Base-by-base conservation (phyloP, 169 alveolate species). In the Cryptosporidium viatorum region DNA sequence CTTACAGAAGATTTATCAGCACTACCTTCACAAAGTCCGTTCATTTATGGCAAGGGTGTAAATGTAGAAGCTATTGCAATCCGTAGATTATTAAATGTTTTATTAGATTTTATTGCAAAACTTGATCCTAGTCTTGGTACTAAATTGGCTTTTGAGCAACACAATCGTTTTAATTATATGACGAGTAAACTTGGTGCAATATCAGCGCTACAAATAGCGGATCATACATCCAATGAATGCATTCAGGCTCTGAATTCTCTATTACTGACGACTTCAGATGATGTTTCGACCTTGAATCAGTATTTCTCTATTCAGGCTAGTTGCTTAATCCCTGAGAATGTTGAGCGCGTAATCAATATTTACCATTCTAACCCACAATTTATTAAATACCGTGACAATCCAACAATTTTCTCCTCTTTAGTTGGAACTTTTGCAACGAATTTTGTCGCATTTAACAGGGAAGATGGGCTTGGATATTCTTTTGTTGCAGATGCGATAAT, bases 391-490 rank as follows among this genome's bases (percentile, higher is more conserved):
- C 69, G 37, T 26, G 68, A 62, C 9, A 80, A 62, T 26, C 89
- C 89, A 26, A 80, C 80, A 21, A 62, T 59, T 16, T 80, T 80
- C 33, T 62, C 75, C 26, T 62, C 80, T 10, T 26, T 80, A 16
- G 93, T 94, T 48, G 91, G 93, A 31, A 92, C 94, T 45, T 95
- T 95, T 91, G 85, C 96, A n/a, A n/a, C 84, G 51, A 92, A 93
- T 55, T 62, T 80, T 29, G 92, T 93, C 67, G 93, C 93, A 31
- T 93, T 92, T 91, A 95, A 94, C 86, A 71, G 91, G 68, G 92
- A 89, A 18, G 87, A 92, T 52, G 97, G 97, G 18, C 94, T 89
- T 37, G 97, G 97, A 45, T 95, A 95, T 91, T 87, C 89, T 85
- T 86, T 95, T 59, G 59, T 95, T 35, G 96, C 97, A 12, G 97